phyloP scores from a whole-genome alignment of 2,329 filamentous ascomycete genomes.

The Cladosporium austrohemisphaericum region DNA sequence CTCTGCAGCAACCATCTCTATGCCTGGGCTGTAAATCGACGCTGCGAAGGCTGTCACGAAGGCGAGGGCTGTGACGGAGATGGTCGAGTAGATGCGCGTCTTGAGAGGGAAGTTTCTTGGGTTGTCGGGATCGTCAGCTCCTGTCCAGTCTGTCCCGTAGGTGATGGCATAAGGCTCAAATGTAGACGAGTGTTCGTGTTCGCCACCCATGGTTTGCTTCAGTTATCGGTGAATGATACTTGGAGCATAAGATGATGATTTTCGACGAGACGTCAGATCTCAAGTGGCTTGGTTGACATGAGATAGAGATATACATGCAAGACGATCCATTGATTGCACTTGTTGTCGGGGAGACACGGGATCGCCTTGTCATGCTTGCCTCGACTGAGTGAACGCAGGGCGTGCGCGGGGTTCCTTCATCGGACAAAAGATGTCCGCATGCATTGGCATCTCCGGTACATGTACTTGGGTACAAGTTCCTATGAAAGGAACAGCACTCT shows the following conservation, averaged over 20 bases:
- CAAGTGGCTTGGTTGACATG: background rate
- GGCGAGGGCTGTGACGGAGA: conserved; percentile 28
- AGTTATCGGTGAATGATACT: background rate
- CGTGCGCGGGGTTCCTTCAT: background rate
- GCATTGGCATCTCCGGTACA: too few relatives aligned
- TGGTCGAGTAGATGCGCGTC: conserved; percentile 23
- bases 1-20: conserved; percentile 21
- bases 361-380: conserved; percentile 5
- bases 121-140: conserved; percentile 28
- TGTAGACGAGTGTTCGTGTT: background rate
- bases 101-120: conserved; percentile 30
- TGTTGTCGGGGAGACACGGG: background rate
- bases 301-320: background rate
- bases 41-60: conserved; percentile 32
- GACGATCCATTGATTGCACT: background rate
- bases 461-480: too few relatives aligned
- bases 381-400: conserved; percentile 6
- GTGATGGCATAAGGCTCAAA: background rate
- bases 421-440: conserved; percentile 11
- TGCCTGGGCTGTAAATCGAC: conserved; percentile 30
- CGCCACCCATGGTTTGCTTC: background rate
- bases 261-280: background rate
- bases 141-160: conserved; percentile 26
- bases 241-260: background rate
- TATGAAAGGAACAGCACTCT: too few relatives aligned